A percentile compares a stretch with the other conserved stretches of the same genome.
Evolutionary conservation across 257 asterid species (phyloP).

Genomic region (Misopates orontium): DNA sequence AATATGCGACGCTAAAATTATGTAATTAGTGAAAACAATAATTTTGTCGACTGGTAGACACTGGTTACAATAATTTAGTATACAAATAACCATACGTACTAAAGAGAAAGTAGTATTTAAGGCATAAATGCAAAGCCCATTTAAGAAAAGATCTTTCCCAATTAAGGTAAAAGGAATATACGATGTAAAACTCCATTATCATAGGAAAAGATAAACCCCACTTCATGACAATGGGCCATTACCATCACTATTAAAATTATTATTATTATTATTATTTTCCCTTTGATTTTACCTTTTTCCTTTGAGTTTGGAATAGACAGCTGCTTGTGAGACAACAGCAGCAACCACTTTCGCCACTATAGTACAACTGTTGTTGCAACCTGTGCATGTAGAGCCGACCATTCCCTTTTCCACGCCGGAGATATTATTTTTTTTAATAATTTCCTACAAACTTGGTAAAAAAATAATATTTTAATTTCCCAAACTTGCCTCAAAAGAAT

Average conservation of each 20-base stretch:
- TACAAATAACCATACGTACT: too few species aligned
- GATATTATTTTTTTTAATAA: too few species aligned
- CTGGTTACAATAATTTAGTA: too few species aligned
- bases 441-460: too few species aligned
- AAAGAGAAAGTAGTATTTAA: too few species aligned
- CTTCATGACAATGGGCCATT: conserved; percentile 16
- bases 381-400: too few species aligned
- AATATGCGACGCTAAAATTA: too few species aligned
- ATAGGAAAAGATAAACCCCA: conserved; percentile 31
- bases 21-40: too few species aligned
- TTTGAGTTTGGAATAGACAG: conserved; percentile 54
- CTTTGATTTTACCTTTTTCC: conserved; percentile 35
- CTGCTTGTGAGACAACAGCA: conserved; percentile 43
- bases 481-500: too few species aligned
- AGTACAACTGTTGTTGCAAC: background rate
- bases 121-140: conserved; percentile 26
- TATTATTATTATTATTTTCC: background rate
- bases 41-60: too few species aligned
- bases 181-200: conserved; percentile 29
- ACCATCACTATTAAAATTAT: background rate
- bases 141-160: conserved; percentile 23
- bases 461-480: too few species aligned
- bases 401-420: too few species aligned
- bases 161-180: conserved; percentile 33
- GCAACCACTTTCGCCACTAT: conserved; percentile 29